Percentiles rank a stretch among this genome's conserved stretches.
Evolutionary conservation across 768 basidiomycete species (phyloP).

Genomic region (Podaxis sp.): DNA sequence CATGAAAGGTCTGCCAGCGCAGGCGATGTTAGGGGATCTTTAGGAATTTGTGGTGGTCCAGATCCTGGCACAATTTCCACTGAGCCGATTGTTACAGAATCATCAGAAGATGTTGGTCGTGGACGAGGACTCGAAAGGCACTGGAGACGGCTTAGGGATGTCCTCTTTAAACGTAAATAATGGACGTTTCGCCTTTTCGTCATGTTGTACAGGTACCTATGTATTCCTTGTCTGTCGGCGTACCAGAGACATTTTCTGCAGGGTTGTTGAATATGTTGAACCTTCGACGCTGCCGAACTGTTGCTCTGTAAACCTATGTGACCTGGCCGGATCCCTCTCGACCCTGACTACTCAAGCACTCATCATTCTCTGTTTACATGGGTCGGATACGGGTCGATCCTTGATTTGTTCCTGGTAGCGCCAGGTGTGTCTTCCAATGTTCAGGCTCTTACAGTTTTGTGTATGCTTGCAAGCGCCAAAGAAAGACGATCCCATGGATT

Average conservation of each 20-base stretch:
- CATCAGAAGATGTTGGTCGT: background rate
- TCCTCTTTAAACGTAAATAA: constrained; percentile 9
- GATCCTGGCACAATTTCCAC: background rate
- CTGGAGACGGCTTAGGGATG: constrained; percentile 31
- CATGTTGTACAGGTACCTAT: background rate
- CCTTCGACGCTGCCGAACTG: background rate
- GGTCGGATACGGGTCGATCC: background rate
- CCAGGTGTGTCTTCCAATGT: background rate
- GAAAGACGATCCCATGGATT: background rate
- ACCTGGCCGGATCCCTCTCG: too few relatives aligned
- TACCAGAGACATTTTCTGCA: background rate
- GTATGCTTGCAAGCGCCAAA: background rate
- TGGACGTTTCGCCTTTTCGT: background rate
- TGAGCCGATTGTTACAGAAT: background rate
- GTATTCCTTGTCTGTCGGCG: background rate
- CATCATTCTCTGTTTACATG: background rate
- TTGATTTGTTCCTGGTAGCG: background rate
- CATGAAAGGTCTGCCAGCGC: constrained; percentile 53
- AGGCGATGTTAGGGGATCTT: constrained; percentile 33
- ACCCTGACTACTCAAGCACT: background rate
- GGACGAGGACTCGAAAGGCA: background rate
- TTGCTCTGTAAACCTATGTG: too few relatives aligned
- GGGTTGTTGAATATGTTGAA: background rate
- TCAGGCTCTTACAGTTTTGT: background rate
- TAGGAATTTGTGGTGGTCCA: background rate